These are phyloP conservation scores for Tillandsia leiboldiana DNA, from an alignment of 176 grass and related monocot genomes.

Conservation along the genomic window DNA sequence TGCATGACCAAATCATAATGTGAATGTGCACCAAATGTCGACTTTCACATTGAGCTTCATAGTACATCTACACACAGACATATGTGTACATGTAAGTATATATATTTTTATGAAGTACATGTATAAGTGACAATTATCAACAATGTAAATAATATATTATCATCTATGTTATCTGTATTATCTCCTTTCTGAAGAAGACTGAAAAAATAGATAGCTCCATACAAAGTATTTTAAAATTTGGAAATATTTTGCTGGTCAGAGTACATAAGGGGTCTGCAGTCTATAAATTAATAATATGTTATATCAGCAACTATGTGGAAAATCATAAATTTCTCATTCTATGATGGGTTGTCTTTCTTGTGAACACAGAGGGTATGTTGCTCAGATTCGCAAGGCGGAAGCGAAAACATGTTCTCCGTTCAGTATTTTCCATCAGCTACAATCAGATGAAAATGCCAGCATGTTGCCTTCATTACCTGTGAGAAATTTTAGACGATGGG, in stretches of 20 bases:
- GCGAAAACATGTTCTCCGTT: conserved; percentile 36
- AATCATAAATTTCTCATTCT: neutral
- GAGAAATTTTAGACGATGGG: conserved; percentile 47
- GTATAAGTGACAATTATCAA: neutral
- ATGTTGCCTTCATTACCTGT: conserved; percentile 17
- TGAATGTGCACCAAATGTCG: neutral
- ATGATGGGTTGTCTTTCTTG: conserved; percentile 11
- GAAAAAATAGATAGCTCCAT: neutral
- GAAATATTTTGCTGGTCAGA: no score
- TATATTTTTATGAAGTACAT: neutral
- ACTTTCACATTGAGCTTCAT: neutral
- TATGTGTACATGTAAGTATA: neutral
- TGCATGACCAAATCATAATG: neutral
- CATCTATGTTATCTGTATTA: neutral
- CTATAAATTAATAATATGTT: conserved; percentile 12
- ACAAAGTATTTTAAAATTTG: no score
- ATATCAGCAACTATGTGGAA: neutral
- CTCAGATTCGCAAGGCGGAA: conserved; percentile 35
- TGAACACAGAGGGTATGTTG: conserved; percentile 49
- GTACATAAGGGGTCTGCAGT: neutral
- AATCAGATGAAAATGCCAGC: conserved; percentile 6
- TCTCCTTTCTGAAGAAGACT: neutral
- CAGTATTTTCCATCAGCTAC: conserved; percentile 25
- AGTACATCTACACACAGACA: neutral
- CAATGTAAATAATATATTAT: neutral